Base-by-base conservation (phyloP, 768 basidiomycete genomes). In the Suillus placidus region DNA sequence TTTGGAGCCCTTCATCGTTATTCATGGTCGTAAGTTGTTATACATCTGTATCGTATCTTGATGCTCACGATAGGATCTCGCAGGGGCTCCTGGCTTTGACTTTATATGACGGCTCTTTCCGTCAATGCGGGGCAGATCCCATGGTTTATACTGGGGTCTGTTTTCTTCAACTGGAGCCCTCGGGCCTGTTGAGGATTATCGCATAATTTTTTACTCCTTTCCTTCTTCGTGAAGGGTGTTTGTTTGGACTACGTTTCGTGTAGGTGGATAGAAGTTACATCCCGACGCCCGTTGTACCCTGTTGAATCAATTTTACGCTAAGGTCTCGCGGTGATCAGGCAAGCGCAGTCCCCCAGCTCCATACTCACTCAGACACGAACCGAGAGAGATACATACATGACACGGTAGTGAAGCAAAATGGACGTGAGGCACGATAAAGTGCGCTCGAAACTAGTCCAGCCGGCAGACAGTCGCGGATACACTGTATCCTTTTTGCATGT, bases 181-280 rank as follows among this genome's bases (percentile, higher is more conserved):
- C 16, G 16, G 61, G 49, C 68, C 34, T 67, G 30, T 55, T 42
- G 32, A 23, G 26, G 63, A 47, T 63, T 45, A 66, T 68, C 72
- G 76, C 76, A 70, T 64, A 80, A 80, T 78, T 78, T 79, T 80
- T 80, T 67, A 66, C 55, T 49, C 10, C 60, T 55, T 63, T 49
- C 74, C 76, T 75, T 78, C 77, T 75, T 80, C 71, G 76, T 61
- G 78, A 76, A 74, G 76, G 73, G 43, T 62, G 18, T 42, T 60
- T 26, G 12, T 35, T 3, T 55, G 34, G 12, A n/a, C 20, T 35
- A n/a, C 34, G 12, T 35, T 35, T 13, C 6, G 2, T 7, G 12
- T 34, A 5, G 12, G 54, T 34, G 3, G 32, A 35, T 35, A 13
- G 6, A 35, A 35, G 12, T 35, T 6, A 12, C 9, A 8, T 6